phyloP scores from a whole-genome alignment of 73 alveolate species.

The Paramecium sexaurelia region DNA sequence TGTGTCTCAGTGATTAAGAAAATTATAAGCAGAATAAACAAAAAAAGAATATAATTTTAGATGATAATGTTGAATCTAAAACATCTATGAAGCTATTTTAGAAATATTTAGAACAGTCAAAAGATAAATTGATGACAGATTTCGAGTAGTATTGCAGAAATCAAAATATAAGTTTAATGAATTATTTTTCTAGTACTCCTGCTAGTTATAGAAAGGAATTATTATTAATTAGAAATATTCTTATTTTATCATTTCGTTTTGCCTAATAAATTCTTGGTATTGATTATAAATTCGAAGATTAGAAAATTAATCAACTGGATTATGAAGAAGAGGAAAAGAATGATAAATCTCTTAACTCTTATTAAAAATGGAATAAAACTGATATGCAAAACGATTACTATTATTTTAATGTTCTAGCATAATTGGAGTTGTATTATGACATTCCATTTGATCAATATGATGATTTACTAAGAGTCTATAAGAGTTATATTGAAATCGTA shows the following conservation, averaged over 20 bases:
- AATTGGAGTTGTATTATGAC: constrained; percentile 44
- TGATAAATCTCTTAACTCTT: background rate
- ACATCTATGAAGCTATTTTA: background rate
- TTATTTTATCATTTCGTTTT: background rate
- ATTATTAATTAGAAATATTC: constrained; percentile 36
- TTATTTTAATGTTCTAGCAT: background rate
- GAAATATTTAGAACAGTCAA: background rate
- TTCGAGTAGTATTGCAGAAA: constrained; percentile 11
- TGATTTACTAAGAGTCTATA: background rate
- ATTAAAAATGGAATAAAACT: constrained; percentile 31
- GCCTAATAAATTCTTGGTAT: constrained; percentile 9
- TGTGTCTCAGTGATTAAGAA: constrained; percentile 7
- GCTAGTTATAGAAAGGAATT: constrained; percentile 53
- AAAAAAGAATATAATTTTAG: background rate
- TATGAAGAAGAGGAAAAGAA: constrained; percentile 24
- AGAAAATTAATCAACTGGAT: background rate
- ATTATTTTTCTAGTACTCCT: constrained; percentile 56
- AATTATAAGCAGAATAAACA: constrained; percentile 17
- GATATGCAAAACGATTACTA: constrained; percentile 25
- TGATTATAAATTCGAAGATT: background rate
- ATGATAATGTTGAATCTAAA: constrained; percentile 4
- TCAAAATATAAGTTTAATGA: background rate
- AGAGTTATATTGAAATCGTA: constrained; percentile 11
- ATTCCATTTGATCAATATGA: constrained; percentile 54
- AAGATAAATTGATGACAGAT: constrained; percentile 33